phyloP scores from a whole-genome alignment of 805 yeast species.

The Candida jianshihensis region DNA sequence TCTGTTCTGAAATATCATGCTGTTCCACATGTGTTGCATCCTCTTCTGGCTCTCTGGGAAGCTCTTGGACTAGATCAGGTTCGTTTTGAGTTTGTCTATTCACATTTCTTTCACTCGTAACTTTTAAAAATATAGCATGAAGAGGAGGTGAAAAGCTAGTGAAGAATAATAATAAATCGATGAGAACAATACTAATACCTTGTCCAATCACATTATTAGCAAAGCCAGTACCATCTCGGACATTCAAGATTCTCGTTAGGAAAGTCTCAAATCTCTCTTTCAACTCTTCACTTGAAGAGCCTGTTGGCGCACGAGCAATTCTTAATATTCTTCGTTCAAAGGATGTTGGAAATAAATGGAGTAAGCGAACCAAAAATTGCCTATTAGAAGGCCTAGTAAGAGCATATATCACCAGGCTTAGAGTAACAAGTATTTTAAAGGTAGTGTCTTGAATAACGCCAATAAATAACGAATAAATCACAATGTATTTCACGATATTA shows the following conservation, averaged over 20 bases:
- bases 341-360: not conserved
- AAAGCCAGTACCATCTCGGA: not conserved
- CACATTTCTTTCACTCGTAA: not conserved
- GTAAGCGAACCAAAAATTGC: not conserved
- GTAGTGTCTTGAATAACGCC: not conserved
- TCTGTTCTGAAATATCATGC: no score
- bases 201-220: not conserved
- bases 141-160: constrained; percentile 8
- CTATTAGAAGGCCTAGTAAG: not conserved
- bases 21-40: not conserved
- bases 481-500: not conserved
- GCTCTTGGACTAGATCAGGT: not conserved
- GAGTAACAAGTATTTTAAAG: not conserved
- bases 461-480: not conserved
- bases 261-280: not conserved
- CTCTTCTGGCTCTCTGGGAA: not conserved
- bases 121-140: constrained; percentile 5
- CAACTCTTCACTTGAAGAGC: not conserved
- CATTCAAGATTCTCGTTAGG: not conserved
- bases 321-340: not conserved
- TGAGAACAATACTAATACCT: not conserved
- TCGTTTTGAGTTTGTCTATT: no score
- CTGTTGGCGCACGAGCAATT: not conserved
- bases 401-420: not conserved
- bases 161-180: constrained; percentile 7